Percentiles rank a stretch among this genome's conserved stretches.
These are phyloP conservation scores for Entomortierella lignicola DNA, from an alignment of 192 early-diverging fungal species.

Conservation along the genomic window DNA sequence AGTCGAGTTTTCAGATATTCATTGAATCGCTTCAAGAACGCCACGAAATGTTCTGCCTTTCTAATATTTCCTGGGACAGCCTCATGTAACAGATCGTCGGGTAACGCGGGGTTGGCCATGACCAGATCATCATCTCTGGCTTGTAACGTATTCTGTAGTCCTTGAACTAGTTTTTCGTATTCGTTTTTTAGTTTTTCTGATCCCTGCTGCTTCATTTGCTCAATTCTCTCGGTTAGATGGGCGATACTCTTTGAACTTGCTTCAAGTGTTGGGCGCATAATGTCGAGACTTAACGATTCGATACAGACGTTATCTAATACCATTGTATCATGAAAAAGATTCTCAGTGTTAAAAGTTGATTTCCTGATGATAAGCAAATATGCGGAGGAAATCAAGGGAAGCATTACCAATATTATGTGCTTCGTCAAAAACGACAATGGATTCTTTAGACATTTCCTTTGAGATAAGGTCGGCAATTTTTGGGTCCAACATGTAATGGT, in stretches of 20 bases:
- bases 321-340: neutral
- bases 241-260: constrained; percentile 85
- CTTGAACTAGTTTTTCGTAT: constrained; percentile 90
- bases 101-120: constrained; percentile 95
- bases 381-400: neutral
- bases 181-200: constrained; percentile 90
- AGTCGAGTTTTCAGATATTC: constrained; percentile 98
- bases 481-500: constrained; percentile 99
- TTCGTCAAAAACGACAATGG: constrained; percentile 99
- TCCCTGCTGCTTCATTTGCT: constrained; percentile 88
- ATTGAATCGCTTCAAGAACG: constrained; percentile 94
- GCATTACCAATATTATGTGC: constrained; percentile 96
- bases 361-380: neutral
- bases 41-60: constrained; percentile 97
- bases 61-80: constrained; percentile 98
- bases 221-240: constrained; percentile 76
- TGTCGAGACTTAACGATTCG: constrained; percentile 95
- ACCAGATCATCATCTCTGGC: constrained; percentile 86
- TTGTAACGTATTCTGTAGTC: constrained; percentile 78
- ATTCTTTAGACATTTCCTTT: constrained; percentile 92
- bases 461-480: constrained; percentile 99
- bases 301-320: constrained; percentile 96
- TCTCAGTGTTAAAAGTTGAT: neutral
- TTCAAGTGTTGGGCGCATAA: constrained; percentile 91
- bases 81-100: constrained; percentile 92